Evolutionary conservation across 768 basidiomycete species (phyloP), one percentile per base, ranked within the genome.

Genomic region (Leucosporidium creatinivorum): DNA sequence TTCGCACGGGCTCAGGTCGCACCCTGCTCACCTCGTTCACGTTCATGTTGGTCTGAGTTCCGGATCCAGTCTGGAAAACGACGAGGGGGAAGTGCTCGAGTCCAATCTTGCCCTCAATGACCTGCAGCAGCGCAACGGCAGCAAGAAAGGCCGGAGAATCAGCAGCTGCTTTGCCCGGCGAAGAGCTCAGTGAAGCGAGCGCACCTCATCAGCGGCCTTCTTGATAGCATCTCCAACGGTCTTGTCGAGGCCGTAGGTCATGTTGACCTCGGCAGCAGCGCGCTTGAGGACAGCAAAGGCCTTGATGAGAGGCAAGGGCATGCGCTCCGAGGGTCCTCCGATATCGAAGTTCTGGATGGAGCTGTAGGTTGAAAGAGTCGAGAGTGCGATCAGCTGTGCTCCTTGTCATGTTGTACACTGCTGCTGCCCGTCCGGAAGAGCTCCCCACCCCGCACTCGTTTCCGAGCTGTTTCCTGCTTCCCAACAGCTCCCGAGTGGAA

Each of bases 41-140:
- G 79, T 91, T 99, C 96, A 99, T 99, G 82, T 99, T 99, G 77
- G 89, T 93, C 79, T 99, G 96, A 2, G 96, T 99, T 25, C 96
- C 96, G 64, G 91, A 93, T 67, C 96, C 96, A 28, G 96, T 99
- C 80, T 99, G 96, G 85, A 97, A 99, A 51, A 99, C 93, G 48
- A 99, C 96, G 49, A 99, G 82, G 30, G 96, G 96, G 81, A 99
- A 99, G 80, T 99, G 89, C 73, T 93, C 93, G 26, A 88, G 83
- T n/a, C 67, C 68, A 67, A 99, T 84, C 78, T 92, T 90, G 61
- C 93, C 94, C 55, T 89, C 89, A 77, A 98, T 98, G 74, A 99
- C 94, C 92, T 93, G 73, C 62, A 65, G 30, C 28, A 55, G 39
- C 48, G 33, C 30, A 15, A 19, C 44, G 33, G 60, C 21, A 57